These are phyloP conservation scores for Leptodermis oblonga DNA, from an alignment of 257 asterid species.

Conservation along the genomic window DNA sequence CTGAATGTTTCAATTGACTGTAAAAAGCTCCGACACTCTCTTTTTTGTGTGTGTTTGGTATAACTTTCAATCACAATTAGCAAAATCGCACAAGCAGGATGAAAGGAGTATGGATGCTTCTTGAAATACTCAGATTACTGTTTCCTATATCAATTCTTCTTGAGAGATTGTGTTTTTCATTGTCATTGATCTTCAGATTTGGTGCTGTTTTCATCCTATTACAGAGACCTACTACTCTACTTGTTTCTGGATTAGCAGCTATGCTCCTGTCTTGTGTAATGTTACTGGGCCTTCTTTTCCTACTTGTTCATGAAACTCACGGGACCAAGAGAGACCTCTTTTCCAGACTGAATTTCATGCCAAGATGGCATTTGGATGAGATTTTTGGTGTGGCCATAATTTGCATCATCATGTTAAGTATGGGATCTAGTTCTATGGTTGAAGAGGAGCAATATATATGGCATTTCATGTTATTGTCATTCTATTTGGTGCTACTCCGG, in stretches of 20 bases:
- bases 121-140: neutral
- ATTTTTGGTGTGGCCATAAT: constrained; percentile 36
- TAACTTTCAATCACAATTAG: neutral
- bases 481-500: constrained; percentile 60
- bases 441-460: constrained; percentile 94
- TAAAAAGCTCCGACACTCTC: neutral
- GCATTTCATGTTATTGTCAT: constrained; percentile 69
- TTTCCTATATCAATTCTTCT: neutral
- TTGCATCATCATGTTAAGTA: constrained; percentile 48
- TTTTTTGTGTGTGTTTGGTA: neutral
- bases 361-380: constrained; percentile 61
- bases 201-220: constrained; percentile 18
- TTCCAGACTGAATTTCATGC: constrained; percentile 17
- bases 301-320: constrained; percentile 33
- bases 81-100: neutral
- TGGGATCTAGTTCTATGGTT: constrained; percentile 96
- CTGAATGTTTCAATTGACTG: neutral
- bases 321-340: constrained; percentile 22
- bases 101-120: neutral
- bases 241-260: constrained; percentile 61
- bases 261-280: constrained; percentile 61
- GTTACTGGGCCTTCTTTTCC: constrained; percentile 46
- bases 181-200: neutral
- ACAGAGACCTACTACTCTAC: constrained; percentile 67
- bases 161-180: neutral